These are phyloP conservation scores for Helenozyma rhizophorensis DNA, from an alignment of 805 yeast species.

Conservation along the genomic window DNA sequence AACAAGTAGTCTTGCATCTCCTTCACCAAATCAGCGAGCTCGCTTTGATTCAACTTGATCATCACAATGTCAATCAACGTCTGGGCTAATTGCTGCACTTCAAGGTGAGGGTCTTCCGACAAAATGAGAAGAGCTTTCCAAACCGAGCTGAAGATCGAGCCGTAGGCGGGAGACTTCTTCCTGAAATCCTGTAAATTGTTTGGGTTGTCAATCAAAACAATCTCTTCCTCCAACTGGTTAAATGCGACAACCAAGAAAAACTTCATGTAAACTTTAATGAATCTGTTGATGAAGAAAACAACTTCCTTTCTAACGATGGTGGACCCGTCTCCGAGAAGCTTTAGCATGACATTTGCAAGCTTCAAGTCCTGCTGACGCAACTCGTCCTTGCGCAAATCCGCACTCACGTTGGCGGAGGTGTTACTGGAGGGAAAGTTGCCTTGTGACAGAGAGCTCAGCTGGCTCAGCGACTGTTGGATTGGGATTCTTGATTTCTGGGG, in stretches of 20 bases:
- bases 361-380: slow-evolving; percentile 64
- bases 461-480: slow-evolving; percentile 13
- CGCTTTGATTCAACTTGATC: slow-evolving; percentile 58
- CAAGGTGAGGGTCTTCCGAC: slow-evolving; percentile 84
- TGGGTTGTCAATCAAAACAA: slow-evolving; percentile 60
- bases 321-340: slow-evolving; percentile 80
- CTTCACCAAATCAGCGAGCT: slow-evolving; percentile 56
- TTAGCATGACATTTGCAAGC: slow-evolving; percentile 63
- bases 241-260: slow-evolving; percentile 86
- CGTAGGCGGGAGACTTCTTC: slow-evolving; percentile 74
- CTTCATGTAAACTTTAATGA: slow-evolving; percentile 62
- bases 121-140: slow-evolving; percentile 83
- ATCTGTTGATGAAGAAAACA: slow-evolving; percentile 68
- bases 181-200: slow-evolving; percentile 58
- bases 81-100: slow-evolving; percentile 69
- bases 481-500: slow-evolving; percentile 12
- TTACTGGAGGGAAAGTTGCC: slow-evolving; percentile 3
- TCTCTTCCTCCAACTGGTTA: slow-evolving; percentile 77
- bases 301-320: slow-evolving; percentile 85
- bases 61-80: slow-evolving; percentile 71
- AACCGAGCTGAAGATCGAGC: slow-evolving; percentile 76
- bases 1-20: slow-evolving; percentile 64
- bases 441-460: slow-evolving; percentile 7
- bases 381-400: slow-evolving; percentile 40
- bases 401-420: slow-evolving; percentile 9